Evolutionary conservation across 768 basidiomycete genomes (phyloP).

Genomic region (Hydnomerulius pinastri): DNA sequence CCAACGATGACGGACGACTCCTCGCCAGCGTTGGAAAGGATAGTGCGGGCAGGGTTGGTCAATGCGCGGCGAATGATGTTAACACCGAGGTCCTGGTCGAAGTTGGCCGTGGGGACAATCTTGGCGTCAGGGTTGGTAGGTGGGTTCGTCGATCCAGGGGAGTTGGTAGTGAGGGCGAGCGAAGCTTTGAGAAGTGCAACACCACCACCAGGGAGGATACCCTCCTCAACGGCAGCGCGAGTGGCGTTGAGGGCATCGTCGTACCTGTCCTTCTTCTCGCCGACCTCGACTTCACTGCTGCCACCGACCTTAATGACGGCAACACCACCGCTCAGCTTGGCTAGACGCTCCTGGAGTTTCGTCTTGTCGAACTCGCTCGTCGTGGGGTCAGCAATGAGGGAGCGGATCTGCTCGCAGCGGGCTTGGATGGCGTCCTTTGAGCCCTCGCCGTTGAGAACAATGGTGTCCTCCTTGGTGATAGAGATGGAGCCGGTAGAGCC

Average conservation of each 20-base stretch:
- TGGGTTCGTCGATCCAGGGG: slow-evolving; percentile 46
- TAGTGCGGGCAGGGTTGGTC: slow-evolving; percentile 80
- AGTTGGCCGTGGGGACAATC: slow-evolving; percentile 82
- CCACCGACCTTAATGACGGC: slow-evolving; percentile 99
- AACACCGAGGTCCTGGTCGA: slow-evolving; percentile 96
- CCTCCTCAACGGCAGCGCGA: slow-evolving; percentile 96
- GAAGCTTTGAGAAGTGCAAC: slow-evolving; percentile 89
- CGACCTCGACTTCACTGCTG: slow-evolving; percentile 89
- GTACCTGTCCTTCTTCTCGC: slow-evolving; percentile 99
- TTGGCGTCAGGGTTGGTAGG: slow-evolving; percentile 59
- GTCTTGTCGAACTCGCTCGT: slow-evolving; percentile 93
- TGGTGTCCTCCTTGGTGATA: slow-evolving; percentile 97
- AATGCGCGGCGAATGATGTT: slow-evolving; percentile 89
- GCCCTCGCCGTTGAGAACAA: slow-evolving; percentile 92
- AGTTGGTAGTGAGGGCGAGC: slow-evolving; percentile 61
- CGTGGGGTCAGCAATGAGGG: slow-evolving; percentile 74
- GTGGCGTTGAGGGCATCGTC: slow-evolving; percentile 98
- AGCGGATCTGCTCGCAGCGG: slow-evolving; percentile 94
- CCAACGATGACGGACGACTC: slow-evolving; percentile 94
- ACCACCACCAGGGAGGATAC: slow-evolving; percentile 96
- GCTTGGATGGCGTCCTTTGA: slow-evolving; percentile 87
- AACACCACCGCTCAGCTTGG: slow-evolving; percentile 94
- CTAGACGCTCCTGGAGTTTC: slow-evolving; percentile 95
- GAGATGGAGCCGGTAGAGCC: slow-evolving; percentile 90
- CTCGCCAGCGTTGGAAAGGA: slow-evolving; percentile 92